phyloP scores from a whole-genome alignment of 2,329 filamentous ascomycete species.

The Tetracladium maxilliforme region DNA sequence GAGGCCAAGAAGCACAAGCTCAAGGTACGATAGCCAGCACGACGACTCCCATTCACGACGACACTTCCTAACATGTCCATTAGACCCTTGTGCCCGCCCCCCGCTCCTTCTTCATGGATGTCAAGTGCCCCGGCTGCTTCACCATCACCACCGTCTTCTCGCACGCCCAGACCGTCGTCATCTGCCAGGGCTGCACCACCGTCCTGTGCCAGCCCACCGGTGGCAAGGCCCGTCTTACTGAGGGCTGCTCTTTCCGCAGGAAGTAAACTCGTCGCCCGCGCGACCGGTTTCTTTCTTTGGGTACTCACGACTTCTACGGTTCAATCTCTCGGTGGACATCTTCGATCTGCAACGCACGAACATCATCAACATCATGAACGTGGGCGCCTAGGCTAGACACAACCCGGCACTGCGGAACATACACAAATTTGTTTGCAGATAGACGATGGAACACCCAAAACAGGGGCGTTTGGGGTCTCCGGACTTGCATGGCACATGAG shows the following conservation, averaged over 20 bases:
- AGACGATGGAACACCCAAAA: slow-evolving; percentile 38
- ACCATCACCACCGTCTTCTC: slow-evolving; percentile 99
- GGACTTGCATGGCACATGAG: slow-evolving; percentile 56
- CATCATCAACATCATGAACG: too few relatives aligned
- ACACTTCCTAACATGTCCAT: slow-evolving; percentile 7
- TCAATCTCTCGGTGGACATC: slow-evolving; percentile 9
- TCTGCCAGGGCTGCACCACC: slow-evolving; percentile 99
- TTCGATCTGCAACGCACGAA: too few relatives aligned
- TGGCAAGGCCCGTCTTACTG: slow-evolving; percentile 96
- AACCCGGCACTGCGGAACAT: too few relatives aligned
- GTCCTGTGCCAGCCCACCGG: slow-evolving; percentile 99
- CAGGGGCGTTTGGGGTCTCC: slow-evolving; percentile 61
- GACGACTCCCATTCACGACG: slow-evolving; percentile 8
- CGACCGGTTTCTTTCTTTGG: slow-evolving; percentile 25
- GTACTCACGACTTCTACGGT: slow-evolving; percentile 2
- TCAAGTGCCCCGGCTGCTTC: slow-evolving; percentile 99
- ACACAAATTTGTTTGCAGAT: too few relatives aligned
- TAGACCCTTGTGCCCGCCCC: slow-evolving; percentile 89
- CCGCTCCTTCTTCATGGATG: slow-evolving; percentile 99
- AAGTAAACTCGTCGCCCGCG: slow-evolving; percentile 68
- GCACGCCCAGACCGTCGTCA: slow-evolving; percentile 99
- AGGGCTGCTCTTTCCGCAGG: slow-evolving; percentile 99
- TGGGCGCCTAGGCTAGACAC: too few relatives aligned
- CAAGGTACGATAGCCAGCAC: slow-evolving; percentile 57
- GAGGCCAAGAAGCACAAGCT: slow-evolving; percentile 99